phyloP scores from a whole-genome alignment of 352 stramenopile genomes.

The Globisporangium paroecandrum region DNA sequence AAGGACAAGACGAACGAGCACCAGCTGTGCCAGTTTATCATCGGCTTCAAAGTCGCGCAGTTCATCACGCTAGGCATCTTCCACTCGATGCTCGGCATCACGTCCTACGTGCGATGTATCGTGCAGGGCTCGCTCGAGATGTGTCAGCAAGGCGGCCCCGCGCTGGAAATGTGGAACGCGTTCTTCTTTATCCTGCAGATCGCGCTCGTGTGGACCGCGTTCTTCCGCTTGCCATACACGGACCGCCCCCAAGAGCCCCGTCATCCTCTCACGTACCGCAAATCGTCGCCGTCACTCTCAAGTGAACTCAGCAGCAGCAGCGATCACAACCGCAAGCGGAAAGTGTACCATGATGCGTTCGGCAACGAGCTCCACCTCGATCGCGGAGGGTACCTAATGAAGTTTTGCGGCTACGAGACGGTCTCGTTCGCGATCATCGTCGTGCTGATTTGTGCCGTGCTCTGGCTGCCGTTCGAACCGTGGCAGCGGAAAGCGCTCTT shows the following conservation, averaged over 20 bases:
- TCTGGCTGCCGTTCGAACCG: conserved; percentile 62
- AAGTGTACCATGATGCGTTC: conserved; percentile 75
- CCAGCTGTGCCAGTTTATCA: conserved; percentile 91
- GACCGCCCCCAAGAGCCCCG: conserved; percentile 55
- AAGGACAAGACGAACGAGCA: conserved; percentile 92
- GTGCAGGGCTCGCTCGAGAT: conserved; percentile 49
- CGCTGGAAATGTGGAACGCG: conserved; percentile 60
- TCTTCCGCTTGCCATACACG: conserved; percentile 83
- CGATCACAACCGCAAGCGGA: conserved; percentile 11
- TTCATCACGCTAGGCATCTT: conserved; percentile 86
- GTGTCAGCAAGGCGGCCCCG: conserved; percentile 53
- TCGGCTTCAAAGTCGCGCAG: conserved; percentile 88
- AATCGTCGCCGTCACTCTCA: conserved; percentile 31
- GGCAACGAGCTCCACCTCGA: conserved; percentile 77
- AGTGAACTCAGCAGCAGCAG: background rate
- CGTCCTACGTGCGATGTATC: conserved; percentile 73
- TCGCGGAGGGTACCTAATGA: conserved; percentile 83
- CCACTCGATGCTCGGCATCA: conserved; percentile 59
- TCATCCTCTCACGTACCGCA: conserved; percentile 48
- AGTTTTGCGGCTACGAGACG: conserved; percentile 84
- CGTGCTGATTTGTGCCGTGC: conserved; percentile 46
- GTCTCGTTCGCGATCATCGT: conserved; percentile 76
- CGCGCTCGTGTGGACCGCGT: conserved; percentile 77
- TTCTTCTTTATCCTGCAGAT: conserved; percentile 87
- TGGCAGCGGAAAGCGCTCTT: conserved; percentile 83